Percentiles rank a stretch among this genome's conserved stretches.
phyloP scores from a whole-genome alignment of 371 early-diverging fungal genomes.

The Blakeslea trispora region DNA sequence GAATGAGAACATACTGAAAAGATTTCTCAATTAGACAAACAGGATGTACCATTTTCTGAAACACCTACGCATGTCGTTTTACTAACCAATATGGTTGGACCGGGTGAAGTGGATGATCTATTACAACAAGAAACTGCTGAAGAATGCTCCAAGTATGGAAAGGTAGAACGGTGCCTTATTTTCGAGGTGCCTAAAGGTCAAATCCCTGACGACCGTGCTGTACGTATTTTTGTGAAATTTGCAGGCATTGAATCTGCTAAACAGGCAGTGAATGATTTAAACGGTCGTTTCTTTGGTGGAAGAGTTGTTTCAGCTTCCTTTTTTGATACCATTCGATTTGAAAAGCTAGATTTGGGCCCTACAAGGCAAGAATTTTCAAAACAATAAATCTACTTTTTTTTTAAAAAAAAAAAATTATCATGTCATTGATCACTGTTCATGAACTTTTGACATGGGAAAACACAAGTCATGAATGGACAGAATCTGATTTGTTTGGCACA shows the following conservation, averaged over 20 bases:
- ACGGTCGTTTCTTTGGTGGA: conserved; percentile 81
- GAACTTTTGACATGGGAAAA: too few species aligned
- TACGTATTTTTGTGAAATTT: conserved; percentile 76
- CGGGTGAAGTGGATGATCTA: conserved; percentile 73
- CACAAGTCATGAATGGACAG: neutral
- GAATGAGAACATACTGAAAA: too few species aligned
- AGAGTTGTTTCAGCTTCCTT: conserved; percentile 62
- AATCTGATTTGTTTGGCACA: neutral
- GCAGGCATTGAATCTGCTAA: conserved; percentile 48
- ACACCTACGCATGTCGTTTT: conserved; percentile 46
- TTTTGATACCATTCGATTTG: conserved; percentile 58
- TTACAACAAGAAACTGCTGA: conserved; percentile 76
- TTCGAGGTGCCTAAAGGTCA: conserved; percentile 58
- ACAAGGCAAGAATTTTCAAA: conserved; percentile 37
- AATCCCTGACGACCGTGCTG: conserved; percentile 62
- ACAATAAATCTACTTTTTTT: neutral
- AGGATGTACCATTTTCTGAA: neutral
- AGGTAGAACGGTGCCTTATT: conserved; percentile 70
- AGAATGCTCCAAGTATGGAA: conserved; percentile 76
- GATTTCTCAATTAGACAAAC: too few species aligned
- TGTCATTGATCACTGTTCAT: neutral
- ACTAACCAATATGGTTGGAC: conserved; percentile 68
- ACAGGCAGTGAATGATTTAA: conserved; percentile 60
- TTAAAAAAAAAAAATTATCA: neutral
- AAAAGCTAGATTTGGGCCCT: conserved; percentile 60